phyloP scores from a whole-genome alignment of 345 rosid genomes.

The Physaria fendleri region DNA sequence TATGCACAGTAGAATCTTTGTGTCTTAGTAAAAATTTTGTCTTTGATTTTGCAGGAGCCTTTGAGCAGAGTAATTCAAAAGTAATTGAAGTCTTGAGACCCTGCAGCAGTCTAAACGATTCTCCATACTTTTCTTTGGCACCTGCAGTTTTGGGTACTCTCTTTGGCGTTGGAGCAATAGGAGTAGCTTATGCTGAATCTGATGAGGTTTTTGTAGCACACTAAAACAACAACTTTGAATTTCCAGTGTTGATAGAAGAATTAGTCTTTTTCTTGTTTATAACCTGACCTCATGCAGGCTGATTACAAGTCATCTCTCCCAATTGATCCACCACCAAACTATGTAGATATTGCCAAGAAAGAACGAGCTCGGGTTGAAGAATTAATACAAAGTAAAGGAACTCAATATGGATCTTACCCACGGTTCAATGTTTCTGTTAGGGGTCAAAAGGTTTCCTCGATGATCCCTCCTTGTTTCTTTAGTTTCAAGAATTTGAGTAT shows the following conservation, averaged over 20 bases:
- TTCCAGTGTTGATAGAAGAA: neutral
- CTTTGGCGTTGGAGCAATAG: conserved; percentile 46
- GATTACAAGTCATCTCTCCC: conserved; percentile 36
- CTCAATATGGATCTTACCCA: conserved; percentile 52
- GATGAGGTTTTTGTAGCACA: conserved; percentile 43
- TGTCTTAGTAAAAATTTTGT: neutral
- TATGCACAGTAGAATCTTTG: neutral
- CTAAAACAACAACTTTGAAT: neutral
- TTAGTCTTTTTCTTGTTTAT: neutral
- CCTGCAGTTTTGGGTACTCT: conserved; percentile 52
- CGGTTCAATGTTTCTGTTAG: conserved; percentile 65
- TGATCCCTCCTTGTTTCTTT: neutral
- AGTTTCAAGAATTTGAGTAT: neutral
- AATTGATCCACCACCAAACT: conserved; percentile 42
- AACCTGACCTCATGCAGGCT: conserved; percentile 33
- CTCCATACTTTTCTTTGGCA: conserved; percentile 16
- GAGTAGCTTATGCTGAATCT: conserved; percentile 61
- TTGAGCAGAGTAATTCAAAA: conserved; percentile 17
- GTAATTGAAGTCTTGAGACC: conserved; percentile 15
- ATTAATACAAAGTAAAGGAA: conserved; percentile 50
- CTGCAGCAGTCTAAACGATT: conserved; percentile 12
- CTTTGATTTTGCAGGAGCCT: conserved; percentile 30
- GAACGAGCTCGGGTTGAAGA: conserved; percentile 65
- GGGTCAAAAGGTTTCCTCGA: conserved; percentile 71
- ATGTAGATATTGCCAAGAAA: conserved; percentile 53